Base-by-base conservation (phyloP, 2,329 filamentous ascomycete genomes). In the Pseudogymnoascus sp. region DNA sequence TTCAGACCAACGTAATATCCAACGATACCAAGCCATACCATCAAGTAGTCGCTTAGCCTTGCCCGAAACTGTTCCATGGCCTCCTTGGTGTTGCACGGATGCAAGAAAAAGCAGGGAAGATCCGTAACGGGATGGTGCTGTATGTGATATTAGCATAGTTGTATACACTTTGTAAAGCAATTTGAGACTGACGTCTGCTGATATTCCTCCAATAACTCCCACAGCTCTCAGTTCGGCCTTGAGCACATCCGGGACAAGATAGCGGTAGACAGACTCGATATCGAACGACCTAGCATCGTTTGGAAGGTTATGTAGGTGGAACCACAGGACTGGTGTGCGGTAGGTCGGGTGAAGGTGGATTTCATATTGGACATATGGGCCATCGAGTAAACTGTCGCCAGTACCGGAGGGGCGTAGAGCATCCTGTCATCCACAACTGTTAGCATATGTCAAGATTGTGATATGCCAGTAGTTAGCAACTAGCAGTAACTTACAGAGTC, bases 21-120 rank as follows among this genome's bases (percentile, higher is more conserved):
- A 47, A 96, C 84, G 62, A 96, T 77, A n/a, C 92, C 92, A 64
- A 97, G 79, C 92, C 93, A 97, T 61, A 91, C 76, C 75, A 91
- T 82, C 70, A 97, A 79, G 77, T 97, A 97, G 68, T 86, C 79
- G 68, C 86, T 74, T 71, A 79, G 77, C 70, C 79, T 73, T 39
- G 69, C 64, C 67, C 81, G 76, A 68, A 91, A 85, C 59, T 77
- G 78, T 67, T 79, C 78, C 81, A 97, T 89, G 59, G 89, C 89
- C 65, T 93, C 88, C 61, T 88, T 89, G 7, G 94, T 89, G 72
- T 90, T 84, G 75, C 94, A 97, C 22, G 94, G 93, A 76, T 99
- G 94, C 67, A 97, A 81, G 74, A 96, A 97, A 74, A 93, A 97
- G 58, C 85, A 83, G 39, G 91, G 90, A 62, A 86, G 74, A 60